Conservation (phyloP, 2,329 filamentous ascomycete species). For the Rhexocercosporidium sp. region DNA sequence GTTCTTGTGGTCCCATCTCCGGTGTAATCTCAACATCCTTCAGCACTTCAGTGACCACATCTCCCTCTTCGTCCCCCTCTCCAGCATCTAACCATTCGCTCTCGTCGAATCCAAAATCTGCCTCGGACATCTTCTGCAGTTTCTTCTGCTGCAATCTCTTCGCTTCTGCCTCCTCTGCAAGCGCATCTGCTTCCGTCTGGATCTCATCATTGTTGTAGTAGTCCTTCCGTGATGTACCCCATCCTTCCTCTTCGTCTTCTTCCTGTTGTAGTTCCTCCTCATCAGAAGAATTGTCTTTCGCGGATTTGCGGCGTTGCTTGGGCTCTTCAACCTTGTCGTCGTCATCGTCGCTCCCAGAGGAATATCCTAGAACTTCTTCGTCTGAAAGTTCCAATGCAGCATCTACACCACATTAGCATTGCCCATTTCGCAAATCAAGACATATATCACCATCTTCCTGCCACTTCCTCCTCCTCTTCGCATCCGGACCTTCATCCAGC, state of each 20-base stretch:
- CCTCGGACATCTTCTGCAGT: constrained; percentile 83
- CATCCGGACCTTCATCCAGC: constrained; percentile 79
- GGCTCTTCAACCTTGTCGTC: constrained; percentile 43
- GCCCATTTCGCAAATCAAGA: constrained; percentile 20
- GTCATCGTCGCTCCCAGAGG: constrained; percentile 48
- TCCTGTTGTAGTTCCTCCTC: constrained; percentile 62
- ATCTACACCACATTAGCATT: constrained; percentile 43
- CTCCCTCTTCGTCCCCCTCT: constrained; percentile 53
- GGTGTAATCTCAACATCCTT: constrained; percentile 82
- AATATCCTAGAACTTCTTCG: constrained; percentile 62
- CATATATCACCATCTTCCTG: constrained; percentile 65
- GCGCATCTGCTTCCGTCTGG: constrained; percentile 70
- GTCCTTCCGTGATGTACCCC: constrained; percentile 86
- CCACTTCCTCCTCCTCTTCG: constrained; percentile 75
- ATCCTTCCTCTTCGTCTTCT: constrained; percentile 69
- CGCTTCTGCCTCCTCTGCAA: constrained; percentile 92
- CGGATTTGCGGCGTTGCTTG: constrained; percentile 58
- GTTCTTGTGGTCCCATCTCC: constrained; percentile 77
- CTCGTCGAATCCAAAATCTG: constrained; percentile 93
- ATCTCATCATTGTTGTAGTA: constrained; percentile 88
- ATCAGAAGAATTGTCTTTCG: constrained; percentile 53
- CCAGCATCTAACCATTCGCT: constrained; percentile 76
- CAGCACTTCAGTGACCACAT: constrained; percentile 83
- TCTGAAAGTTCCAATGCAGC: constrained; percentile 64
- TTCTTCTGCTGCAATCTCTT: constrained; percentile 90